Percentiles rank a stretch among this genome's conserved stretches.
Conservation (phyloP, 1,284 basidiomycete species). For the Peniophora sp. region DNA sequence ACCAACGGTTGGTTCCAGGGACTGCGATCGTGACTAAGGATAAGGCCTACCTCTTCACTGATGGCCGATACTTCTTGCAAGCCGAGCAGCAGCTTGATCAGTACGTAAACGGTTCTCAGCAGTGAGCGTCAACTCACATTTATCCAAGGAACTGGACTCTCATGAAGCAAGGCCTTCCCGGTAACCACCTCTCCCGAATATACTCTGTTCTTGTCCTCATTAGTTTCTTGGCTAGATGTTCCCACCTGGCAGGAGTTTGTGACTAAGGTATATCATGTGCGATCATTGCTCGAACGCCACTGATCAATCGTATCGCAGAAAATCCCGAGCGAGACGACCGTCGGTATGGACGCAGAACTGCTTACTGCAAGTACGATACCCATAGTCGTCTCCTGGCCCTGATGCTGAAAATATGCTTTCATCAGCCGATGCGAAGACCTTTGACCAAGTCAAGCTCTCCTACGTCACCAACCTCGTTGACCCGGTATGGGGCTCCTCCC, state of each 20-base stretch:
- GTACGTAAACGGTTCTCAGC: slow-evolving; percentile 29
- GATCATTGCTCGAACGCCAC: neutral
- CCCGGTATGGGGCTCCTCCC: slow-evolving; percentile 64
- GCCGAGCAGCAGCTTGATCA: slow-evolving; percentile 84
- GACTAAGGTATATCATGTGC: slow-evolving; percentile 47
- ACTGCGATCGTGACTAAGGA: slow-evolving; percentile 74
- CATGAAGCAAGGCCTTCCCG: slow-evolving; percentile 84
- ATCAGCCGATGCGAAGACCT: slow-evolving; percentile 50
- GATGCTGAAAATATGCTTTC: neutral
- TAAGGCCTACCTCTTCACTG: slow-evolving; percentile 79
- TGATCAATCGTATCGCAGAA: slow-evolving; percentile 35
- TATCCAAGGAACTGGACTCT: slow-evolving; percentile 76
- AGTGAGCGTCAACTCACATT: neutral
- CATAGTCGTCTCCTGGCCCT: slow-evolving; percentile 1
- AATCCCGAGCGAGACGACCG: slow-evolving; percentile 49
- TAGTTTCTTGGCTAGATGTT: slow-evolving; percentile 44
- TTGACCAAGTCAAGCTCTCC: slow-evolving; percentile 60
- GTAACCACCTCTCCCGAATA: slow-evolving; percentile 27
- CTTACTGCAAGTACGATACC: slow-evolving; percentile 50
- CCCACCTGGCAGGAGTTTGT: slow-evolving; percentile 90
- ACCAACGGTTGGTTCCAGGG: slow-evolving; percentile 32
- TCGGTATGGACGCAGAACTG: slow-evolving; percentile 79
- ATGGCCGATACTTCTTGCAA: slow-evolving; percentile 92
- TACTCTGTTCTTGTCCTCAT: slow-evolving; percentile 1
- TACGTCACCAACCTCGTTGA: slow-evolving; percentile 76